Evolutionary conservation across 495 filamentous ascomycete species (phyloP).

Genomic region (Penicillium lagena): DNA sequence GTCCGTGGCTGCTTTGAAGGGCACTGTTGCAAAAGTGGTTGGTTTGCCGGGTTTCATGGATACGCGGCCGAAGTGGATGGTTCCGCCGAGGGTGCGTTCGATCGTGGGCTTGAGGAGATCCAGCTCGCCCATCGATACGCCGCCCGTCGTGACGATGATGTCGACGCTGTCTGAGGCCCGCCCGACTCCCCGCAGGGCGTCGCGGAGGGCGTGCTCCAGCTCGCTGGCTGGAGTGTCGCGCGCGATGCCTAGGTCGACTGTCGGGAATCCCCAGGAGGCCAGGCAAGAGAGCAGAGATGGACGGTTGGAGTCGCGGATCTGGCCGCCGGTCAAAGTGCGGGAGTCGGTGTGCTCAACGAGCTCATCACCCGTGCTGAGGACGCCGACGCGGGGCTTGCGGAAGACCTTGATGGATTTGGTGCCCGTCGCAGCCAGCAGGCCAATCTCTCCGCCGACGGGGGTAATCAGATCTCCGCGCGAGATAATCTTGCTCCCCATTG

Average conservation of each 20-base stretch:
- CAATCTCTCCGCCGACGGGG: conserved; percentile 82
- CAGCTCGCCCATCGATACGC: conserved; percentile 96
- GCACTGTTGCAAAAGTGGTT: conserved; percentile 90
- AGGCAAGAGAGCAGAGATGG: conserved; percentile 77
- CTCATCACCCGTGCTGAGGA: conserved; percentile 93
- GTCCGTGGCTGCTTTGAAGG: conserved; percentile 39
- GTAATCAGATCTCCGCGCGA: conserved; percentile 71
- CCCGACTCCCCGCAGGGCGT: conserved; percentile 54
- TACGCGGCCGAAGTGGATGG: conserved; percentile 94
- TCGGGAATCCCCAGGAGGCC: conserved; percentile 68
- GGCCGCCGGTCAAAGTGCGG: conserved; percentile 60
- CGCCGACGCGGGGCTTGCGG: conserved; percentile 70
- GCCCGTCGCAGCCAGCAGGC: conserved; percentile 81
- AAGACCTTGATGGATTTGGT: conserved; percentile 67
- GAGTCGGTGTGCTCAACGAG: conserved; percentile 71
- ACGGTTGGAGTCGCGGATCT: conserved; percentile 90
- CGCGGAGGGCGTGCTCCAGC: conserved; percentile 68
- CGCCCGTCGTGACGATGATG: conserved; percentile 86
- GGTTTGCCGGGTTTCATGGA: conserved; percentile 98
- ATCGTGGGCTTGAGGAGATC: conserved; percentile 97
- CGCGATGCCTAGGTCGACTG: conserved; percentile 81
- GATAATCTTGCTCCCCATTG: conserved; percentile 60
- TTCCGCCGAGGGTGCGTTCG: conserved; percentile 82
- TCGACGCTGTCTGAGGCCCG: conserved; percentile 46
- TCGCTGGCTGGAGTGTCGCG: conserved; percentile 65